These are phyloP conservation scores for Polychaeton citri DNA, from an alignment of 2,329 filamentous ascomycete genomes.

Conservation along the genomic window DNA sequence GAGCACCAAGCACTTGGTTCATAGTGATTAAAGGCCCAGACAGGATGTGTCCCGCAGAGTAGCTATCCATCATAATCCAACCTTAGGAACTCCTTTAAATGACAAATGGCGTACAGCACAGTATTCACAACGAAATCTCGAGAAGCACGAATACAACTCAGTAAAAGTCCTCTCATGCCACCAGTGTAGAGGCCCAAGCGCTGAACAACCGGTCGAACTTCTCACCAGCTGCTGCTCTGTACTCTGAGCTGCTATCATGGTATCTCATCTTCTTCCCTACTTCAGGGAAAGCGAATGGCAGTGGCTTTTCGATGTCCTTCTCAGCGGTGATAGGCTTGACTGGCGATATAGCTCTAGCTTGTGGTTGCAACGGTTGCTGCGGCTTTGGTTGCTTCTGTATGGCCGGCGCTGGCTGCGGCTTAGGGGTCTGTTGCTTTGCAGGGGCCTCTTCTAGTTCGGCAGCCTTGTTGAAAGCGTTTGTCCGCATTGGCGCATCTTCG, in stretches of 20 bases:
- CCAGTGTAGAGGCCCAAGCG: background rate
- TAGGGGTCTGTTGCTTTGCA: background rate
- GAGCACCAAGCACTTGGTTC: too few relatives aligned
- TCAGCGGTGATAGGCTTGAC: background rate
- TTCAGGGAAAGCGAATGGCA: background rate
- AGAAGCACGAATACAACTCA: too few relatives aligned
- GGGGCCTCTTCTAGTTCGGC: background rate
- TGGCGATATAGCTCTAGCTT: background rate
- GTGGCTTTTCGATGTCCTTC: background rate
- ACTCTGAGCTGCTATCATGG: background rate
- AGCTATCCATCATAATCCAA: too few relatives aligned
- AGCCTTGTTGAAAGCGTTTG: background rate
- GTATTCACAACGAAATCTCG: too few relatives aligned
- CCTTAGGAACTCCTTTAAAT: too few relatives aligned
- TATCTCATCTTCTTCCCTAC: background rate
- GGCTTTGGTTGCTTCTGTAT: background rate
- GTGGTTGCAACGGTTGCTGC: background rate
- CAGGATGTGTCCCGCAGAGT: too few relatives aligned
- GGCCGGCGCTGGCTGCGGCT: background rate
- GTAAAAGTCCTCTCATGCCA: too few relatives aligned
- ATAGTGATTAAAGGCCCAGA: too few relatives aligned
- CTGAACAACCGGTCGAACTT: background rate
- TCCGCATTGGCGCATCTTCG: constrained; percentile 4
- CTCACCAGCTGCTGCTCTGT: background rate
- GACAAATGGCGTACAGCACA: too few relatives aligned